Evolutionary conservation across 495 filamentous ascomycete species (phyloP).

Genomic region (Aspergillus kassunensis): DNA sequence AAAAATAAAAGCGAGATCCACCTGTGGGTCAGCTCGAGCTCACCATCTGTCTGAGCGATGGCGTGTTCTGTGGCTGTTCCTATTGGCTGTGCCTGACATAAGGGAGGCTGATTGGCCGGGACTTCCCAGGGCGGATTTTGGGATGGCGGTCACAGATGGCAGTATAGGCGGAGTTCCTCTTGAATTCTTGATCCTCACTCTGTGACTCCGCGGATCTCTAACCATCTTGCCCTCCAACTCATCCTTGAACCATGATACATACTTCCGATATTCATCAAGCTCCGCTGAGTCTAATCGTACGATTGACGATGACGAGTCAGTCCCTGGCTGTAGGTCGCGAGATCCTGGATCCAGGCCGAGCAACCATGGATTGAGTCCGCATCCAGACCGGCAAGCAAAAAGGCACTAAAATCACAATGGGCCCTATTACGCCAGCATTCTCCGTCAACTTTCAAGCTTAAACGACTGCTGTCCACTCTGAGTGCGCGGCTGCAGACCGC

Average conservation of each 20-base stretch:
- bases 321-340: slow-evolving; percentile 1
- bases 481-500: not conserved
- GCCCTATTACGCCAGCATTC: slow-evolving; percentile 17
- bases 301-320: too few species aligned
- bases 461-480: slow-evolving; percentile 1
- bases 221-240: too few species aligned
- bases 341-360: not conserved
- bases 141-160: not conserved
- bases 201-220: too few species aligned
- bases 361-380: slow-evolving; percentile 17
- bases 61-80: slow-evolving; percentile 27
- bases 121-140: not conserved
- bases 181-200: too few species aligned
- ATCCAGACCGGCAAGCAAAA: slow-evolving; percentile 30
- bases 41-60: slow-evolving; percentile 33
- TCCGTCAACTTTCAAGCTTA: slow-evolving; percentile 18
- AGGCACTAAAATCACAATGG: slow-evolving; percentile 16
- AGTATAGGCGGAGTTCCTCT: too few species aligned
- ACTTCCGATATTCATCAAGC: too few species aligned
- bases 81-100: too few species aligned
- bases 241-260: too few species aligned
- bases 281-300: too few species aligned
- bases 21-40: slow-evolving; percentile 26
- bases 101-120: not conserved
- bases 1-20: slow-evolving; percentile 7